A percentile compares a stretch with the other conserved stretches of the same genome.
Conservation (phyloP, 2,329 filamentous ascomycete genomes). For the Ceratocystis variospora region DNA sequence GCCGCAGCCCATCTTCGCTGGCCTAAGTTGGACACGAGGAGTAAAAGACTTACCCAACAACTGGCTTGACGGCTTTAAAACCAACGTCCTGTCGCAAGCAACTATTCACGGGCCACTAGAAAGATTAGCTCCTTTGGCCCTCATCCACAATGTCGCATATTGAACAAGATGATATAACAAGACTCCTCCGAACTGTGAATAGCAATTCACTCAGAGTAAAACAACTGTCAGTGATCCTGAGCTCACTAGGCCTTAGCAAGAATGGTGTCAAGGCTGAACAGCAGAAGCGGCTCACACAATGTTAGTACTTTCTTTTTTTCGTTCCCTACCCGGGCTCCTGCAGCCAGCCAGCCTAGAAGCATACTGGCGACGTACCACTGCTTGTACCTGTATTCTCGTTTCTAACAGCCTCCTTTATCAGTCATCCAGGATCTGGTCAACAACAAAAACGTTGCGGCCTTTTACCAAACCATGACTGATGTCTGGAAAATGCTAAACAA, state of each 20-base stretch:
- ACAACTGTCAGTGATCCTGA: constrained; percentile 64
- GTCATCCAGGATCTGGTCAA: constrained; percentile 32
- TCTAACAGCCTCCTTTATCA: constrained; percentile 21
- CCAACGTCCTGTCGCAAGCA: background rate
- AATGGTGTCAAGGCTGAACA: constrained; percentile 76
- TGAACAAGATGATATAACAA: constrained; percentile 29
- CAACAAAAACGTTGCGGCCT: constrained; percentile 29
- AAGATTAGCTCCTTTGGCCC: background rate
- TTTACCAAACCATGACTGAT: constrained; percentile 28
- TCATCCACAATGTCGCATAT: constrained; percentile 12
- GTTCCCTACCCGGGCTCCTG: background rate
- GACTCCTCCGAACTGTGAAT: constrained; percentile 34
- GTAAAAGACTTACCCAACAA: background rate
- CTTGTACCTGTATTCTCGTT: background rate
- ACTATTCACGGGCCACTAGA: background rate
- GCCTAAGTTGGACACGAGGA: background rate
- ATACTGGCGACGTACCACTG: too few relatives aligned
- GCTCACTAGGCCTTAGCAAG: constrained; percentile 57
- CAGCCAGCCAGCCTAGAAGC: background rate
- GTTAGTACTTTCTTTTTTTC: constrained; percentile 40
- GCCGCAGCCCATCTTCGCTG: background rate
- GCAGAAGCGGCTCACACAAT: constrained; percentile 60
- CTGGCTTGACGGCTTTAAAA: background rate
- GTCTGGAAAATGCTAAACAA: background rate
- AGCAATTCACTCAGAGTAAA: constrained; percentile 37